Conservation (phyloP, 2,329 filamentous ascomycete species). For the Apiospora pterosperma region DNA sequence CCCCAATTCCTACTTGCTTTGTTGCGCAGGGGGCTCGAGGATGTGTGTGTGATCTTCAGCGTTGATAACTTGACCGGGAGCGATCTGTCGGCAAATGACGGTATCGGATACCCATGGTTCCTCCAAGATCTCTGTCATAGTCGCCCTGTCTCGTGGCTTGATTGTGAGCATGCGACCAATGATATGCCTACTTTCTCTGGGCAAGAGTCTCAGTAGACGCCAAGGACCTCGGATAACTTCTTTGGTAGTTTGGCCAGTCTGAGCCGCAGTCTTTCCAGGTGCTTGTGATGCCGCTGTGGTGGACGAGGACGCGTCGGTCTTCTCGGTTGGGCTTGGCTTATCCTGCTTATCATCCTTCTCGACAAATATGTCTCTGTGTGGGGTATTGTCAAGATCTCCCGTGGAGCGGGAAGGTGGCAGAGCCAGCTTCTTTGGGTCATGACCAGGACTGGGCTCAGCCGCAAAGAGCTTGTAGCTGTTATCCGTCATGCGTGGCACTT, state of each 20-base stretch:
- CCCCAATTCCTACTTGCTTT: conserved; percentile 26
- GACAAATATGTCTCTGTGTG: conserved; percentile 35
- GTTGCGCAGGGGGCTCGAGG: conserved; percentile 65
- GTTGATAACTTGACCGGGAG: conserved; percentile 64
- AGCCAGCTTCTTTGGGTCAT: conserved; percentile 54
- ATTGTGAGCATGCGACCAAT: conserved; percentile 91
- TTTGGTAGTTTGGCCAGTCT: conserved; percentile 41
- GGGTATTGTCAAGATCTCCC: conserved; percentile 38
- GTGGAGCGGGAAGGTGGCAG: conserved; percentile 42
- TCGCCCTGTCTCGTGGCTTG: conserved; percentile 77
- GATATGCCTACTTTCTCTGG: conserved; percentile 84
- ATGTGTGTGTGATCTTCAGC: conserved; percentile 80
- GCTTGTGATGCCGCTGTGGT: conserved; percentile 20
- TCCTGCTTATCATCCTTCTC: conserved; percentile 29
- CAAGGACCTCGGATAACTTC: conserved; percentile 90
- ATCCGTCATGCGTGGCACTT: conserved; percentile 84
- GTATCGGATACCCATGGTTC: conserved; percentile 90
- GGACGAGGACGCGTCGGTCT: conserved; percentile 16
- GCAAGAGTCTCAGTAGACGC: conserved; percentile 81
- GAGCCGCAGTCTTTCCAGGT: conserved; percentile 13
- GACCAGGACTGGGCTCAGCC: conserved; percentile 74
- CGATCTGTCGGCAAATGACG: conserved; percentile 77
- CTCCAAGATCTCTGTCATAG: conserved; percentile 78
- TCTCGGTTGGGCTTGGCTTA: conserved; percentile 10
- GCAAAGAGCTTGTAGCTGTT: conserved; percentile 95